Evolutionary conservation across 495 filamentous ascomycete genomes (phyloP), one percentile per base, ranked within the genome.

Genomic region (Chaetomium fimeti): DNA sequence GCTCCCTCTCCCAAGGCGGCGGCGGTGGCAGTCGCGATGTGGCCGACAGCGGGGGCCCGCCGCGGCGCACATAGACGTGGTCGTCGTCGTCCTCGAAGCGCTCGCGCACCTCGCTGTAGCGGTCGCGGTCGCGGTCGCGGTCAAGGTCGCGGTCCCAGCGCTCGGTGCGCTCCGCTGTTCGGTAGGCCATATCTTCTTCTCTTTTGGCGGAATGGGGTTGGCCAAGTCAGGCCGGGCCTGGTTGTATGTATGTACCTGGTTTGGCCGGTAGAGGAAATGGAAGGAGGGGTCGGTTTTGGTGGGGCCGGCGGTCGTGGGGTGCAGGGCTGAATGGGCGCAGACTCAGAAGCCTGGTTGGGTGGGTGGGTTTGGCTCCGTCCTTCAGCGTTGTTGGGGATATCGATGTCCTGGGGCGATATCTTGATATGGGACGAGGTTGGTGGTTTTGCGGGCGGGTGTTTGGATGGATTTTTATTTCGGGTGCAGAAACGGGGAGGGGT

Each of bases 131-230:
- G 38, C 67, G 68, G 38, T 40, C 5, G 13, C 38, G 38, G 8
- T 40, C 38, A 13, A 3, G 80, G 64, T 72, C 76, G 3, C 75
- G 74, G 61, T 81, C 77, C 77, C 76, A 82, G 66, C 78, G 77
- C 42, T 73, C 76, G 47, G 68, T 12, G 55, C 74, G 73, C 58
- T 69, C 76, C 18, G 74, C 64, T 18, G 71, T 65, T 29, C 72
- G 75, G 65, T 71, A 64, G 56, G 76, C 71, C 71, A 74, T 74
- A 36, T 61, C 49, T 61, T 32, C 16, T 45, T 28, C 7, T 12
- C 5, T 24, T 16, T 9, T 12, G 22, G 38, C 6, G 48, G 11
- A 18, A 5, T 29, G 43, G 18, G 55, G 38, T 43, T 43, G 40
- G 13, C 11, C 32, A 36, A 11, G 51, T 13, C 5, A 12, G 28